Conservation (phyloP, 257 asterid species). For the Misopates orontium region DNA sequence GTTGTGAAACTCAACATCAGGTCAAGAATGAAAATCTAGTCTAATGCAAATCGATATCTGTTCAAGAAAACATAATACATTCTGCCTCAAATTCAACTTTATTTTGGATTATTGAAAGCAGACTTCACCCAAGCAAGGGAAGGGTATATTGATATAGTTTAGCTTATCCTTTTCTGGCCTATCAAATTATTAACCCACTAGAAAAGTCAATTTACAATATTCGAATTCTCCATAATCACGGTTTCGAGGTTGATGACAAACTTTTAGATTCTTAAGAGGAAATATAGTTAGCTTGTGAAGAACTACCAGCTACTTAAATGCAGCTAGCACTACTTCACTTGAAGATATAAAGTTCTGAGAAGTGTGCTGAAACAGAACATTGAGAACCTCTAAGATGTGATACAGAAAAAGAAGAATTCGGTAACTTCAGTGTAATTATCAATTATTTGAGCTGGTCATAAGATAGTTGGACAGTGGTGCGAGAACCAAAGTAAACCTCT, state of each 20-base stretch:
- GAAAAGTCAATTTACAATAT: neutral
- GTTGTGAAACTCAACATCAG: neutral
- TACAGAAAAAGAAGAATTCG: neutral
- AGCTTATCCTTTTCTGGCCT: neutral
- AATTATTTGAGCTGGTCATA: neutral
- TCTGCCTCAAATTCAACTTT: constrained; percentile 15
- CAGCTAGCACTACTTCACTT: constrained; percentile 10
- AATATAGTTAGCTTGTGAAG: neutral
- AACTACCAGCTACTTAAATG: neutral
- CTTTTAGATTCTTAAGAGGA: neutral
- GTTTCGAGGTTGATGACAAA: neutral
- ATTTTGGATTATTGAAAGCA: constrained; percentile 11
- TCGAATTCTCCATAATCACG: constrained; percentile 3
- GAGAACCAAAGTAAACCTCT: constrained; percentile 3
- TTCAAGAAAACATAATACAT: neutral
- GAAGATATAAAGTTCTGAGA: neutral
- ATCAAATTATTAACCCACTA: constrained; percentile 1
- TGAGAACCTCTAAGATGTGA: neutral
- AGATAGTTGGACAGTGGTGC: neutral
- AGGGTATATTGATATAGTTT: constrained; percentile 16
- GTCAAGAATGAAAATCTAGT: constrained; percentile 9
- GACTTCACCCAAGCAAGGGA: constrained; percentile 16
- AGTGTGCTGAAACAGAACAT: constrained; percentile 4
- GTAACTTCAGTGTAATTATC: neutral
- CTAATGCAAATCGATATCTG: neutral